phyloP scores from a whole-genome alignment of 768 basidiomycete species.

The Rhodotorula toruloides region DNA sequence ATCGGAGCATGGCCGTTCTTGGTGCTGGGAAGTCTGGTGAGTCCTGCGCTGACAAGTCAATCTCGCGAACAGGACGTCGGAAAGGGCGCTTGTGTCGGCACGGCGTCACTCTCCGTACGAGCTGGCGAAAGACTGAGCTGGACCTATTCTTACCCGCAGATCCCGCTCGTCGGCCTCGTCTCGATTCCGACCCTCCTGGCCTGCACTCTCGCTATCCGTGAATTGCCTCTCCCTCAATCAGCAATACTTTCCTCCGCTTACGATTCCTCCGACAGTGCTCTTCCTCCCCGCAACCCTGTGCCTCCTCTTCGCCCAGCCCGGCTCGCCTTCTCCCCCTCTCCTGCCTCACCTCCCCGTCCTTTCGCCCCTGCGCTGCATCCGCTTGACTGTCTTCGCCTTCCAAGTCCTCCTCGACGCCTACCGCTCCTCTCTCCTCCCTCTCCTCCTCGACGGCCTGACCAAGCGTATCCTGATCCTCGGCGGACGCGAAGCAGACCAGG shows the following conservation, averaged over 20 bases:
- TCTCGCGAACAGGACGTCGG: not conserved
- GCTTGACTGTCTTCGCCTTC: not conserved
- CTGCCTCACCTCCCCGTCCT: conserved; percentile 3
- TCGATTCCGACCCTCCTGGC: conserved; percentile 4
- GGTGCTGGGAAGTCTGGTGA: conserved; percentile 5
- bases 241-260: not conserved
- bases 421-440: not conserved
- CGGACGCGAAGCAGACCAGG: not conserved
- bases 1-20: conserved; percentile 7
- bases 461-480: conserved; percentile 16
- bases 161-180: conserved; percentile 11
- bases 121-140: not conserved
- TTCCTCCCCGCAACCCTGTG: conserved; percentile 1
- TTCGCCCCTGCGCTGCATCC: not conserved
- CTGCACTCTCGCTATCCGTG: conserved; percentile 12
- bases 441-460: conserved; percentile 9
- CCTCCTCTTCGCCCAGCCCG: not conserved
- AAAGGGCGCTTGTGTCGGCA: not conserved
- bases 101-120: not conserved
- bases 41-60: not conserved
- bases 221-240: not conserved
- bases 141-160: not conserved
- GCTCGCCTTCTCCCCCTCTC: not conserved
- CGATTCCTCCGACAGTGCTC: conserved; percentile 7
- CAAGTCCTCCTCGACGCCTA: not conserved